phyloP scores from a whole-genome alignment of 768 basidiomycete species.

The Psilocybe azurescens region DNA sequence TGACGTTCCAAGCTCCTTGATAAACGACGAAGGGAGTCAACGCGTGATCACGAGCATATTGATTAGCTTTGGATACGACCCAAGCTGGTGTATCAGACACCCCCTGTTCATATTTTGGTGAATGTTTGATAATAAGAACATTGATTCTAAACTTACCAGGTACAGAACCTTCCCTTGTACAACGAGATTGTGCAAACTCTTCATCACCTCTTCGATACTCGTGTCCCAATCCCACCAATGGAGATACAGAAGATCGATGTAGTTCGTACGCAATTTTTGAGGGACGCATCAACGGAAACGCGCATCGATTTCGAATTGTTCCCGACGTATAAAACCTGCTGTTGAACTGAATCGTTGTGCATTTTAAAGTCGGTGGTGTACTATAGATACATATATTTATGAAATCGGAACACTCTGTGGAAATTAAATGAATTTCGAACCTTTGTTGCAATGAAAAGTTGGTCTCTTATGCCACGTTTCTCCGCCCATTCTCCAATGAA shows the following conservation, averaged over 20 bases:
- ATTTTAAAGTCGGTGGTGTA: constrained; percentile 37
- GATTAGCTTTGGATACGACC: constrained; percentile 53
- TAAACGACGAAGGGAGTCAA: constrained; percentile 60
- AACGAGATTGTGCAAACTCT: constrained; percentile 55
- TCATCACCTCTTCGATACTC: constrained; percentile 61
- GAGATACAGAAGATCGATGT: constrained; percentile 50
- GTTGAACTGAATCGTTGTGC: constrained; percentile 24
- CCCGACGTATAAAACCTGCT: constrained; percentile 47
- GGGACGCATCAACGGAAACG: constrained; percentile 44
- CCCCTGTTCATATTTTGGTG: constrained; percentile 29
- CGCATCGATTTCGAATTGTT: constrained; percentile 52
- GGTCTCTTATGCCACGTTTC: constrained; percentile 48
- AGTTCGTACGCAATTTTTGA: constrained; percentile 50
- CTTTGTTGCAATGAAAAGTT: constrained; percentile 54
- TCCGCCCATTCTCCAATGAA: constrained; percentile 62
- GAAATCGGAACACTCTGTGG: not conserved
- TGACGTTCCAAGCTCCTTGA: constrained; percentile 52
- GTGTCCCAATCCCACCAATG: constrained; percentile 60
- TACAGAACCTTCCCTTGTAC: constrained; percentile 56
- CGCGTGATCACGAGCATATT: constrained; percentile 53
- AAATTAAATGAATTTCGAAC: constrained; percentile 23
- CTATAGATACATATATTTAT: constrained; percentile 17
- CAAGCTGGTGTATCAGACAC: constrained; percentile 54
- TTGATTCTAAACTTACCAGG: constrained; percentile 28
- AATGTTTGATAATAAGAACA: not conserved